phyloP scores from a whole-genome alignment of 1,284 basidiomycete genomes.

The Anthracocystis walkeri region DNA sequence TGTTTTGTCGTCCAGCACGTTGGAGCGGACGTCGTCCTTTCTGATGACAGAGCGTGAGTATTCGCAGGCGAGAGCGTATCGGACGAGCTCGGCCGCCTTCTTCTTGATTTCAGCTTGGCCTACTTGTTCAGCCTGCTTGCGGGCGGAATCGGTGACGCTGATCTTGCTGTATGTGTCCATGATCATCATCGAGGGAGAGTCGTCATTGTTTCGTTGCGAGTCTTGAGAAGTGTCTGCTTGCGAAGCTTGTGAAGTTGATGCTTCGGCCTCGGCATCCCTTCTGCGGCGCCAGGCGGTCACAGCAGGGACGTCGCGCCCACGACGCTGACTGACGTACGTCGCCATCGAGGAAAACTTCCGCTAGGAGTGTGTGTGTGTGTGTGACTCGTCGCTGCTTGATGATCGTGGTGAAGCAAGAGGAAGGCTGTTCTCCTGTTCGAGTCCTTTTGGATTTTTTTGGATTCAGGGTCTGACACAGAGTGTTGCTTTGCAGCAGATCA shows the following conservation, averaged over 20 bases:
- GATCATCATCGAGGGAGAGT: conserved; percentile 7
- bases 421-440: too few species aligned
- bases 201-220: conserved; percentile 15
- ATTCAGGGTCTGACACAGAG: too few species aligned
- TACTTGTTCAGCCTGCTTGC: conserved; percentile 30
- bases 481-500: too few species aligned
- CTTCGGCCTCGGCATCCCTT: conserved; percentile 4
- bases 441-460: too few species aligned
- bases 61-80: conserved; percentile 56
- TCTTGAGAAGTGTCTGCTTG: background rate
- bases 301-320: conserved; percentile 17
- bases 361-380: background rate
- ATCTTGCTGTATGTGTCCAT: conserved; percentile 14
- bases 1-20: conserved; percentile 36
- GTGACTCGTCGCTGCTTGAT: background rate
- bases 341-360: conserved; percentile 4
- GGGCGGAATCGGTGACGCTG: conserved; percentile 23
- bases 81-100: conserved; percentile 53
- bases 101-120: conserved; percentile 43
- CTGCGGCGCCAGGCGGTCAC: background rate
- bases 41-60: conserved; percentile 37
- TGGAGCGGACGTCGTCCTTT: conserved; percentile 48
- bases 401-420: background rate
- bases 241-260: conserved; percentile 8
- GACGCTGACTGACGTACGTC: conserved; percentile 26